A percentile compares a stretch with the other conserved stretches of the same genome.
Evolutionary conservation across 2,329 filamentous ascomycete species (phyloP).

Genomic region (Colletotrichum orchidophilum): DNA sequence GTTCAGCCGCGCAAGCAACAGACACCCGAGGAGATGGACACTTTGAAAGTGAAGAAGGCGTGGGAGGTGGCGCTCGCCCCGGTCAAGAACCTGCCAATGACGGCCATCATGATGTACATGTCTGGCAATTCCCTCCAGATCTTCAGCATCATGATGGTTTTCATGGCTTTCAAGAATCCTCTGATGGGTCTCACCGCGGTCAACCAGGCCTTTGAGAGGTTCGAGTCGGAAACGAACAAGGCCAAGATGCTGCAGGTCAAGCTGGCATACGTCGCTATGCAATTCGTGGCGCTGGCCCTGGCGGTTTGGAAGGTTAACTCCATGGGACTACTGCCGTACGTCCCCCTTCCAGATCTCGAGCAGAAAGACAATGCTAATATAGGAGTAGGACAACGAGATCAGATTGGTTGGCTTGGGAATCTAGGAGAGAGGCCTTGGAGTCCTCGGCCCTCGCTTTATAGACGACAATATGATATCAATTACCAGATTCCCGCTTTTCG

Average conservation of each 20-base stretch:
- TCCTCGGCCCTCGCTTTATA: slow-evolving; percentile 70
- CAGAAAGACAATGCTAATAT: slow-evolving; percentile 8
- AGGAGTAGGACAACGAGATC: slow-evolving; percentile 83
- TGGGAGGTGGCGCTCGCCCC: slow-evolving; percentile 97
- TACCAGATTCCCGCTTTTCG: neutral
- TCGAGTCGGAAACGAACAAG: slow-evolving; percentile 83
- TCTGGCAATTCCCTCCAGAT: slow-evolving; percentile 98
- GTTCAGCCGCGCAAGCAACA: slow-evolving; percentile 70
- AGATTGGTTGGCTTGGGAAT: slow-evolving; percentile 98
- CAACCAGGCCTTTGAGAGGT: slow-evolving; percentile 88
- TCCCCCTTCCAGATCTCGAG: slow-evolving; percentile 36
- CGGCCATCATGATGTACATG: slow-evolving; percentile 99
- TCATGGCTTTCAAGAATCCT: slow-evolving; percentile 98
- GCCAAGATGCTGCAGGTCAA: slow-evolving; percentile 83
- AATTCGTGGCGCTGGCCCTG: slow-evolving; percentile 82
- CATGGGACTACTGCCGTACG: slow-evolving; percentile 93
- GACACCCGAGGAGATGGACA: slow-evolving; percentile 88
- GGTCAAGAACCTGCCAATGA: slow-evolving; percentile 96
- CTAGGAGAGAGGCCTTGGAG: slow-evolving; percentile 74
- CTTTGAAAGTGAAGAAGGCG: slow-evolving; percentile 96
- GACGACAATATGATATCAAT: slow-evolving; percentile 28
- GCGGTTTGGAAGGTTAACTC: slow-evolving; percentile 97
- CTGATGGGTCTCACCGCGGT: slow-evolving; percentile 85
- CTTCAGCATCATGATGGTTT: slow-evolving; percentile 99
- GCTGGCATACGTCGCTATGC: slow-evolving; percentile 86